Conservation (phyloP, 1,139 yeast species). For the Blastobotrys niveus region DNA sequence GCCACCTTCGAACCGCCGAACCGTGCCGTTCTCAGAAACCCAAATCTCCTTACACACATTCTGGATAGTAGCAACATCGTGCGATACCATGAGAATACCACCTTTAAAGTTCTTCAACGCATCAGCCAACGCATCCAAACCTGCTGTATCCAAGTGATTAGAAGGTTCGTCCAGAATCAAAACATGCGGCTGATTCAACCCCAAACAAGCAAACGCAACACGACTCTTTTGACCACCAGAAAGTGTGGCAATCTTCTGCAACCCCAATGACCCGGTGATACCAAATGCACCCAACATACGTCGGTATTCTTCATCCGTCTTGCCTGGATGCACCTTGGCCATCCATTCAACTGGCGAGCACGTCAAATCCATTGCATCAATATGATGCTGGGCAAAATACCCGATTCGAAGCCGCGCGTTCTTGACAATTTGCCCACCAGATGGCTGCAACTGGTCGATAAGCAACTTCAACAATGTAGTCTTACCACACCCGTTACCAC, state of each 20-base stretch:
- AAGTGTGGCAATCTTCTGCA: slow-evolving; percentile 81
- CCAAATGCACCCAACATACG: slow-evolving; percentile 96
- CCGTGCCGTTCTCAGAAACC: slow-evolving; percentile 86
- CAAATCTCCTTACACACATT: slow-evolving; percentile 88
- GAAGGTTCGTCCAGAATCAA: slow-evolving; percentile 96
- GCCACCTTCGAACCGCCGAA: slow-evolving; percentile 71
- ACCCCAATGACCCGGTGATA: slow-evolving; percentile 87
- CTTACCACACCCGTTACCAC: slow-evolving; percentile 99
- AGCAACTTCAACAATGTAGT: slow-evolving; percentile 84
- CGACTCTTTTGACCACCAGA: slow-evolving; percentile 99
- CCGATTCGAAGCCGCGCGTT: slow-evolving; percentile 90
- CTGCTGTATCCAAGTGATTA: slow-evolving; percentile 96
- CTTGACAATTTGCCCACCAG: slow-evolving; percentile 66
- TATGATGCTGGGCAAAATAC: slow-evolving; percentile 99
- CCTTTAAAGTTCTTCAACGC: slow-evolving; percentile 86
- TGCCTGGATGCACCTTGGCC: slow-evolving; percentile 86
- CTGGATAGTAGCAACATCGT: slow-evolving; percentile 87
- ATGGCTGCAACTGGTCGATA: slow-evolving; percentile 70
- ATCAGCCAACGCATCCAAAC: slow-evolving; percentile 89
- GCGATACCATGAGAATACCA: slow-evolving; percentile 96
- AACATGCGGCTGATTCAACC: slow-evolving; percentile 87
- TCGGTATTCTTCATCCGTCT: slow-evolving; percentile 93
- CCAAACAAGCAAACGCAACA: slow-evolving; percentile 94
- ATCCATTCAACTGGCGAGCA: slow-evolving; percentile 91
- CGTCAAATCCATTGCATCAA: slow-evolving; percentile 92